Evolutionary conservation across 257 asterid genomes (phyloP), one percentile per base, ranked within the genome.

Genomic region (Parsonsia alboflavescens): DNA sequence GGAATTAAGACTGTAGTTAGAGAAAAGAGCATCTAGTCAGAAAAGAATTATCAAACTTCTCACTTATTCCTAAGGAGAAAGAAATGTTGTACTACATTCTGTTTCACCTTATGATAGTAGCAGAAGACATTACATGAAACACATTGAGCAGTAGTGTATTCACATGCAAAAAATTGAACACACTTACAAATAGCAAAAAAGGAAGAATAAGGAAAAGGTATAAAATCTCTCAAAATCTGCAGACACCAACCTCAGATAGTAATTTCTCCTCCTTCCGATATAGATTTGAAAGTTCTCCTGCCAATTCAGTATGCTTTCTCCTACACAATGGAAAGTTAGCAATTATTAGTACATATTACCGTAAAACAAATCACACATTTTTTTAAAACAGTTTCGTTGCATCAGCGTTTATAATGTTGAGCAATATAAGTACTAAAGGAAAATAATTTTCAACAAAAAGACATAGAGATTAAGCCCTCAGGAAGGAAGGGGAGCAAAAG

Each of bases 291-390:
- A 94, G 93, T 78, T 94, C 99, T 73, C 96, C 97, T 53, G 89
- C 90, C 72, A 94, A 86, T 83, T 94, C 99, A 70, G 98, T 96
- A 83, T 90, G 98, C 77, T 90, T 94, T 88, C 99, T 94, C 99
- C 99, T 94, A 78, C 48, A 79, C 80, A 86, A 73, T 79, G 74
- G 74, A 83, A 26, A 42, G n/a, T 49, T 36, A 17, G 45, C 44
- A 70, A 70, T 16, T 33, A 30, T 10, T 70, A 50, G 26, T 50
- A 50, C 33, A 7, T 26, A 13, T 5, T 30, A 30, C 24, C 16
- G 3, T 28, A 9, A 24, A 44, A 44, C 56, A 45, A 56, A 28
- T 22, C 45, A 7, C 19, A 63, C 22, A 54, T 16, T 13, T 36
- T 21, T 30, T 64, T 0, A 19, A 16, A 33, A 33, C 21, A 19